Conservation (phyloP, 441 rosid species). For the Aquilaria agallochum region DNA sequence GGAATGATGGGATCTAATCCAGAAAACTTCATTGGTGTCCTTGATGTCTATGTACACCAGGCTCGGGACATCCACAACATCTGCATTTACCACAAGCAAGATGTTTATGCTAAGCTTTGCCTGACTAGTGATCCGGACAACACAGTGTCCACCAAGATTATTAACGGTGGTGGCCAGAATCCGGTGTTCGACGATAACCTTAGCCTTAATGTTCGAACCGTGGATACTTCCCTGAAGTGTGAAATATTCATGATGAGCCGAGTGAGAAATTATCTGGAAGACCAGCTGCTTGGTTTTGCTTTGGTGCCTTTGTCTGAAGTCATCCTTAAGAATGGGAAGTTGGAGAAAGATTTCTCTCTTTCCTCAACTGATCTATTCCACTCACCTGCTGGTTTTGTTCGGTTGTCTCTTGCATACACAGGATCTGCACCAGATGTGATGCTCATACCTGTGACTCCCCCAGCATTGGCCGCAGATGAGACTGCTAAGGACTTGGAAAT, state of each 20-base stretch:
- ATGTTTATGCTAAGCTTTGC: constrained; percentile 96
- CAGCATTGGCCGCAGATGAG: constrained; percentile 34
- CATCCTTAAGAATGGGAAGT: constrained; percentile 58
- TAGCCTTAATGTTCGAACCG: constrained; percentile 50
- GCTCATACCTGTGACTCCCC: constrained; percentile 52
- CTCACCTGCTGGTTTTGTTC: constrained; percentile 95
- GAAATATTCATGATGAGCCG: constrained; percentile 99
- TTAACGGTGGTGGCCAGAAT: constrained; percentile 97
- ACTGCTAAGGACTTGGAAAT: constrained; percentile 36
- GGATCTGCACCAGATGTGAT: constrained; percentile 91
- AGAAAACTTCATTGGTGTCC: constrained; percentile 51
- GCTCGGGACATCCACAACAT: constrained; percentile 99
- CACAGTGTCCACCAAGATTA: constrained; percentile 78
- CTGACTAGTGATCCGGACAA: constrained; percentile 79
- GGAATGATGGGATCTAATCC: constrained; percentile 21
- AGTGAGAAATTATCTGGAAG: constrained; percentile 96
- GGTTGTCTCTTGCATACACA: constrained; percentile 66
- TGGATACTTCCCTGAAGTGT: constrained; percentile 83
- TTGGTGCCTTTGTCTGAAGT: constrained; percentile 91
- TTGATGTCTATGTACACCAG: constrained; percentile 77
- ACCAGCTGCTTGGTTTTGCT: constrained; percentile 91
- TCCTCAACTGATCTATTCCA: constrained; percentile 96
- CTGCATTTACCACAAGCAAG: constrained; percentile 99
- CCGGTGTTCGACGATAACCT: constrained; percentile 84
- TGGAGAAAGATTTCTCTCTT: constrained; percentile 92